Conservation (phyloP, 768 basidiomycete species). For the Podaxis mareebaensis region DNA sequence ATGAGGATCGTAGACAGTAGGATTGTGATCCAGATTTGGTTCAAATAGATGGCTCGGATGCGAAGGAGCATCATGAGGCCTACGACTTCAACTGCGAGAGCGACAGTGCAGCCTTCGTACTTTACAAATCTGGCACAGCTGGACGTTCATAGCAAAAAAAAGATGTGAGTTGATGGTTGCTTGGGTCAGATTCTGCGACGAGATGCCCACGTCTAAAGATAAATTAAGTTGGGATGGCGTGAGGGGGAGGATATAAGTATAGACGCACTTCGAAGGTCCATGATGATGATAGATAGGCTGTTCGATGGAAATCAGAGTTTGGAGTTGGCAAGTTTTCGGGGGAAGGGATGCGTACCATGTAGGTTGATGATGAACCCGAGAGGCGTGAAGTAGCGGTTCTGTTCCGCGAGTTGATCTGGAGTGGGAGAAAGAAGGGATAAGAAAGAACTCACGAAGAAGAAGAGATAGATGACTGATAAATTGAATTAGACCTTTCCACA, state of each 20-base stretch:
- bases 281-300: slow-evolving; percentile 43
- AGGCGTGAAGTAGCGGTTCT: slow-evolving; percentile 70
- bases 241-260: background rate
- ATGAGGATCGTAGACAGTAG: slow-evolving; percentile 37
- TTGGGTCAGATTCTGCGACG: slow-evolving; percentile 6
- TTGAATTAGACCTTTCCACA: too few species aligned
- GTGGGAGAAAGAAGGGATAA: background rate
- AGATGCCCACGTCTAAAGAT: slow-evolving; percentile 14
- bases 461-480: slow-evolving; percentile 40
- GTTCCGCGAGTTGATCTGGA: background rate
- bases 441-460: slow-evolving; percentile 37
- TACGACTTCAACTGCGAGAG: slow-evolving; percentile 17
- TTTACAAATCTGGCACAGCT: slow-evolving; percentile 50
- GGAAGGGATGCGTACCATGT: slow-evolving; percentile 32
- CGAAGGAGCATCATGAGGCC: slow-evolving; percentile 61
- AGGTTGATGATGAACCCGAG: slow-evolving; percentile 63
- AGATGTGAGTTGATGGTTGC: background rate
- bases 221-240: background rate
- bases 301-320: background rate
- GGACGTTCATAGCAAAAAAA: background rate
- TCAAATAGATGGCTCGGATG: slow-evolving; percentile 40
- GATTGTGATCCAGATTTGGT: slow-evolving; percentile 31
- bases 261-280: slow-evolving; percentile 39
- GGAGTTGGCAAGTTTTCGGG: background rate
- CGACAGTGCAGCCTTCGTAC: slow-evolving; percentile 50